phyloP scores from a whole-genome alignment of 2,329 filamentous ascomycete genomes.

The Pestalotiopsis sp. region DNA sequence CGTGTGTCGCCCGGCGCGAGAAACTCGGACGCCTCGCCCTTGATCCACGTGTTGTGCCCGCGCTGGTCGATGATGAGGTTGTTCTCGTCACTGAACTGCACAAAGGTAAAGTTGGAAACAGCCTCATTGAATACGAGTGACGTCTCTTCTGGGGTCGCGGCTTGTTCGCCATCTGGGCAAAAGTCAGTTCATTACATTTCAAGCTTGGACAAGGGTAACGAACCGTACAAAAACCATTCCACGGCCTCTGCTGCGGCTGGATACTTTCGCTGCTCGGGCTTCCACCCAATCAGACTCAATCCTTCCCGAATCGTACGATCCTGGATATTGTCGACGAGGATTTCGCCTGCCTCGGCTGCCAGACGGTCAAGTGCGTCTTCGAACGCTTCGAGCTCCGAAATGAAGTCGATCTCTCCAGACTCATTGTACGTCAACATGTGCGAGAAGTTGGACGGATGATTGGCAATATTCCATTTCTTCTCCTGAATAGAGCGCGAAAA shows the following conservation, averaged over 20 bases:
- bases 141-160: slow-evolving; percentile 38
- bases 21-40: slow-evolving; percentile 58
- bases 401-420: background rate
- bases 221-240: slow-evolving; percentile 55
- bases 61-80: background rate
- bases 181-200: background rate
- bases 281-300: slow-evolving; percentile 63
- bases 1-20: slow-evolving; percentile 56
- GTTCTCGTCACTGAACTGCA: slow-evolving; percentile 45
- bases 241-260: slow-evolving; percentile 49
- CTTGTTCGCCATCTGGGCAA: slow-evolving; percentile 14
- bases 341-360: slow-evolving; percentile 55
- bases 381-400: slow-evolving; percentile 39
- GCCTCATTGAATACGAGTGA: slow-evolving; percentile 34
- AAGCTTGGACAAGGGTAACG: background rate
- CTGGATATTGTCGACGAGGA: slow-evolving; percentile 62
- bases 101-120: slow-evolving; percentile 62
- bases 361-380: slow-evolving; percentile 47
- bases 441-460: background rate
- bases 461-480: background rate
- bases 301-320: slow-evolving; percentile 64
- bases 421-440: background rate
- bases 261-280: slow-evolving; percentile 56
- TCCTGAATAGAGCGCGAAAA: background rate
- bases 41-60: slow-evolving; percentile 27